Evolutionary conservation across 768 basidiomycete genomes (phyloP).

Genomic region (Omphalotus guepiniiformis): DNA sequence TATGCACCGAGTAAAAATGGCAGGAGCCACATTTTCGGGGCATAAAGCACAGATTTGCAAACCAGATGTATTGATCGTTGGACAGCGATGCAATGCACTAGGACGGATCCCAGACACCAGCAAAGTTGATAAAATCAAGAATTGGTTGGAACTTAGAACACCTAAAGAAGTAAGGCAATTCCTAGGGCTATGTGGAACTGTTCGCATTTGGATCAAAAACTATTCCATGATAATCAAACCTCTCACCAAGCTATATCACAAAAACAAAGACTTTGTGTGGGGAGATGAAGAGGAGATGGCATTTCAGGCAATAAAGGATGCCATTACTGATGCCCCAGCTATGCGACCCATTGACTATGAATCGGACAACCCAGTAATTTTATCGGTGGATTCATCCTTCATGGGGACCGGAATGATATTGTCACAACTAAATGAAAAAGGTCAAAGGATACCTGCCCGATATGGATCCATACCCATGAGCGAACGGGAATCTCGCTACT

Average conservation of each 20-base stretch:
- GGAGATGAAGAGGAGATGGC: slow-evolving; percentile 13
- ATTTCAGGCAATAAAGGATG: slow-evolving; percentile 18
- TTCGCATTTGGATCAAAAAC: slow-evolving; percentile 10
- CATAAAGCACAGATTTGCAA: slow-evolving; percentile 28
- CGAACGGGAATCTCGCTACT: slow-evolving; percentile 26
- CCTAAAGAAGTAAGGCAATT: slow-evolving; percentile 10
- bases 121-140: neutral
- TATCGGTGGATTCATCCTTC: slow-evolving; percentile 27
- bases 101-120: slow-evolving; percentile 21
- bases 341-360: slow-evolving; percentile 26
- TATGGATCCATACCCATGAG: slow-evolving; percentile 33
- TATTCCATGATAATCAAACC: slow-evolving; percentile 3
- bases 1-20: slow-evolving; percentile 30
- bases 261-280: slow-evolving; percentile 37
- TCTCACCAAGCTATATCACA: slow-evolving; percentile 4
- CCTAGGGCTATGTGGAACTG: slow-evolving; percentile 8
- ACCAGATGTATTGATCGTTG: slow-evolving; percentile 26
- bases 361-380: slow-evolving; percentile 18
- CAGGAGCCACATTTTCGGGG: slow-evolving; percentile 33
- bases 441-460: slow-evolving; percentile 5
- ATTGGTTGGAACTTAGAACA: slow-evolving; percentile 7
- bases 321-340: slow-evolving; percentile 16
- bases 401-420: slow-evolving; percentile 20
- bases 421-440: slow-evolving; percentile 17
- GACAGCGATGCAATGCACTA: slow-evolving; percentile 33